These are phyloP conservation scores for Apodospora peruviana DNA, from an alignment of 495 filamentous ascomycete species.

Conservation along the genomic window DNA sequence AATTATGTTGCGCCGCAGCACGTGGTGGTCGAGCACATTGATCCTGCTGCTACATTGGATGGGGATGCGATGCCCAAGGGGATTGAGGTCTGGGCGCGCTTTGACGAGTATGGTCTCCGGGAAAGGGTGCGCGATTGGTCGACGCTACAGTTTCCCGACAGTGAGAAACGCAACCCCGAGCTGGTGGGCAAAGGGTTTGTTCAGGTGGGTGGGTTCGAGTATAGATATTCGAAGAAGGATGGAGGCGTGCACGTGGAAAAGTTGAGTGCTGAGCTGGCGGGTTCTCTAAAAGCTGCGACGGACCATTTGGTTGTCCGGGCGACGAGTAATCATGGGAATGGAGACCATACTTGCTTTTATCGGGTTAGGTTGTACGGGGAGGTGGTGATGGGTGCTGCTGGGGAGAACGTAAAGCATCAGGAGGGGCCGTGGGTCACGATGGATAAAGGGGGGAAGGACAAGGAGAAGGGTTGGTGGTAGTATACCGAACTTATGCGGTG, in stretches of 20 bases:
- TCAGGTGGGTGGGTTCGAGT: constrained; percentile 48
- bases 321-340: constrained; percentile 46
- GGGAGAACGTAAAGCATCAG: not conserved
- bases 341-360: constrained; percentile 60
- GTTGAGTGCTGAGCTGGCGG: constrained; percentile 36
- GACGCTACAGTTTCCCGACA: constrained; percentile 19
- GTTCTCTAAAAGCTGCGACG: constrained; percentile 27
- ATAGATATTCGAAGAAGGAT: constrained; percentile 38
- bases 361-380: constrained; percentile 49
- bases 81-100: constrained; percentile 54
- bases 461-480: no score
- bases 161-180: constrained; percentile 8
- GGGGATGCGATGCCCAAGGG: constrained; percentile 51
- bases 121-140: constrained; percentile 27
- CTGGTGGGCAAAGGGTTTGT: constrained; percentile 31
- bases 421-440: not conserved
- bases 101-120: constrained; percentile 28
- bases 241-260: constrained; percentile 45
- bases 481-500: no score
- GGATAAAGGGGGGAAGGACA: no score
- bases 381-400: not conserved
- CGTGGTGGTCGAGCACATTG: constrained; percentile 60
- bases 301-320: constrained; percentile 45
- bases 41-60: constrained; percentile 45
- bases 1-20: constrained; percentile 46